Evolutionary conservation across 129 eudicot genomes (phyloP), one percentile per base, ranked within the genome.

Genomic region (Centella asiatica): DNA sequence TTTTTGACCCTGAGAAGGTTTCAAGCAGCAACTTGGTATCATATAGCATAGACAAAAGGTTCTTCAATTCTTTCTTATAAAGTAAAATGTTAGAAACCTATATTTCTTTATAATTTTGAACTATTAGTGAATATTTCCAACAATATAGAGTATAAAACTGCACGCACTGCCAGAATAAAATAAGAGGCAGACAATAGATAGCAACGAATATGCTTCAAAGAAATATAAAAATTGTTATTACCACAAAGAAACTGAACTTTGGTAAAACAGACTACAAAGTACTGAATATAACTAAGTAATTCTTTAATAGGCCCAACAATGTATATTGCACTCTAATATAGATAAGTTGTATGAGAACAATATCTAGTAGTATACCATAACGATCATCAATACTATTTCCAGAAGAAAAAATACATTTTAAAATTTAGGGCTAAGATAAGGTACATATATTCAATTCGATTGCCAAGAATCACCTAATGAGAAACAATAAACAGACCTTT

Each of bases 1-100:
- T 31, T 76, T 80, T 85, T 49, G 75, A 64, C 65, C 95, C 99
- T 90, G 70, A 31, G 31, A 72, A 26, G 13, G 37, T 39, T 39
- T 45, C 61, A 42, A 12, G n/a, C 26, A 40, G 40, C 26, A 27
- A 44, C 3, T n/a, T 54, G 32, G 28, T 58, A 26, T 45, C 62
- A 47, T 26, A 14, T 25, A 23, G 44, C 67, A 62, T 27, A 22
- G 13, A 45, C 22, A 45, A 22, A 62, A 18, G 28, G 18, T 11
- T 11, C 12, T 4, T 15, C 12, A 11, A 42, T 12, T 42, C 15
- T n/a, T 42, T 42, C 19, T 34, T 27, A 31, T 31, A 32, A 36
- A 32, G 4, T 31, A 57, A 29, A 31, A 32, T 10, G 3, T 56
- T n/a, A 28, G 19, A 2, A 26, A 25, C 5, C 20, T 2, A 1